These are phyloP conservation scores for Nadsonia commutata DNA, from an alignment of 1,139 yeast species.

Conservation along the genomic window DNA sequence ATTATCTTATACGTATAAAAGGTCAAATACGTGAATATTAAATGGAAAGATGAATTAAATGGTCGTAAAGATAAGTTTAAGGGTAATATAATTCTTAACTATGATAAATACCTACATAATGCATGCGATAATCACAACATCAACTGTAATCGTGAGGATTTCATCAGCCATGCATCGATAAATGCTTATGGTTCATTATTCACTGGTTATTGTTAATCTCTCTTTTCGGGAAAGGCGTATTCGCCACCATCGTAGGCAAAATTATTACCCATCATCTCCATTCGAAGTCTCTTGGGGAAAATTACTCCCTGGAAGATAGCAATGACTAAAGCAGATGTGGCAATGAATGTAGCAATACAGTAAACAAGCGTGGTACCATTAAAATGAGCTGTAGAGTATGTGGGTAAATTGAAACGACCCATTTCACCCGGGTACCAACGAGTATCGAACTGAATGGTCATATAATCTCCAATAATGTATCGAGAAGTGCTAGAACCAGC, in stretches of 20 bases:
- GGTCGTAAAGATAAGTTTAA: too few species aligned
- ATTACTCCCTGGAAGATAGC: slow-evolving; percentile 13
- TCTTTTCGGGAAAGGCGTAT: background rate
- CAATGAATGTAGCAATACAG: slow-evolving; percentile 10
- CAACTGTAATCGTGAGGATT: too few species aligned
- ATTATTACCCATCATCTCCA: slow-evolving; percentile 5
- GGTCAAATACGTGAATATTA: too few species aligned
- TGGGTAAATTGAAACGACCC: slow-evolving; percentile 2
- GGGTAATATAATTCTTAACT: too few species aligned
- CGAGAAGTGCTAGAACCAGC: slow-evolving; percentile 36
- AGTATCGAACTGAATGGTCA: slow-evolving; percentile 44
- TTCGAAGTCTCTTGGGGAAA: slow-evolving; percentile 13
- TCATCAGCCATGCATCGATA: too few species aligned
- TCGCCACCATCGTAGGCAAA: background rate
- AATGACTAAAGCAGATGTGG: slow-evolving; percentile 11
- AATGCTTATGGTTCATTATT: too few species aligned
- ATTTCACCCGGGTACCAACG: slow-evolving; percentile 32
- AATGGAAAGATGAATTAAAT: too few species aligned
- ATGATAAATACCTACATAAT: too few species aligned
- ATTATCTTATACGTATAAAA: too few species aligned
- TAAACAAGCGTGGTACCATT: slow-evolving; percentile 3
- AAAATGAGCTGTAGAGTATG: slow-evolving; percentile 1
- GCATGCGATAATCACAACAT: too few species aligned
- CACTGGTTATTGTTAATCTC: too few species aligned
- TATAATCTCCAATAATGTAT: slow-evolving; percentile 48